Conservation (phyloP, 306 rosid species). For the Abrus precatorius region DNA sequence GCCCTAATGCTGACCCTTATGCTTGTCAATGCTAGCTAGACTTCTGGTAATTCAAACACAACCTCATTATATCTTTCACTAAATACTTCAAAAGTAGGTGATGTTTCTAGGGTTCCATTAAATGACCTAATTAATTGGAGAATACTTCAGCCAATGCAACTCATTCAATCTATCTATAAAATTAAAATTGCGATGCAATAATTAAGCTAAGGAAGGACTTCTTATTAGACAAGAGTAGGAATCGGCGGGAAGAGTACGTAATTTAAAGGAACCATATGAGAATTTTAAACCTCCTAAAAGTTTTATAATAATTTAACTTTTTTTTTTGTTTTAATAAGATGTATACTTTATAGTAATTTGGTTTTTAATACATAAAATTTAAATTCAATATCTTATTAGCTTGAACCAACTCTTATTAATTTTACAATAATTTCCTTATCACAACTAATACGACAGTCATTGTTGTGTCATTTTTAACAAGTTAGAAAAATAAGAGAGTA, state of each 20-base stretch:
- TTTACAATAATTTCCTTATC: background rate
- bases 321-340: too few relatives aligned
- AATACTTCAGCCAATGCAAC: background rate
- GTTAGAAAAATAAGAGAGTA: too few relatives aligned
- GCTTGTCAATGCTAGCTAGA: slow-evolving; percentile 33
- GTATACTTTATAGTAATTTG: too few relatives aligned
- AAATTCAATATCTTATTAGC: too few relatives aligned
- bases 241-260: background rate
- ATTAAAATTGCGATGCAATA: background rate
- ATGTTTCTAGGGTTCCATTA: slow-evolving; percentile 31
- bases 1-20: slow-evolving; percentile 21
- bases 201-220: background rate
- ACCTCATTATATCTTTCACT: background rate
- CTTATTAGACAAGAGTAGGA: slow-evolving; percentile 8
- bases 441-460: background rate
- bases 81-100: slow-evolving; percentile 21
- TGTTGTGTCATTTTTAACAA: background rate
- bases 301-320: background rate
- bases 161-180: slow-evolving; percentile 34
- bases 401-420: too few relatives aligned
- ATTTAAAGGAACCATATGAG: background rate
- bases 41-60: slow-evolving; percentile 31
- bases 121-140: background rate
- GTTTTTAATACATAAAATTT: too few relatives aligned
- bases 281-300: background rate